phyloP scores from a whole-genome alignment of 139 green algal species.

The Closterium sp. region DNA sequence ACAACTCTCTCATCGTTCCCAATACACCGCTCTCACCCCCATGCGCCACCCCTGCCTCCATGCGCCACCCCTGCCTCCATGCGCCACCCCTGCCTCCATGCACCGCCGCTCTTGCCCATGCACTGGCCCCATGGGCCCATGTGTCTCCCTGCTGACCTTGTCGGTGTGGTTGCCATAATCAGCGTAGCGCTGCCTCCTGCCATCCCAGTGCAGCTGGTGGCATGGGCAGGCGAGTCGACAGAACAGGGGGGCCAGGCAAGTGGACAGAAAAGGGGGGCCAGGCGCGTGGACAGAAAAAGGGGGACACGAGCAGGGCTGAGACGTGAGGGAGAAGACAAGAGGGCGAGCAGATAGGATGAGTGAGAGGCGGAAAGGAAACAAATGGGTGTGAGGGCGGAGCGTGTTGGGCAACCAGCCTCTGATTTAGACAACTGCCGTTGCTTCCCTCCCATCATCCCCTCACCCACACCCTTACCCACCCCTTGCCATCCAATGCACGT shows the following conservation, averaged over 20 bases:
- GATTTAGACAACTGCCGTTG: not conserved
- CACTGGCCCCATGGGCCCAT: too few species aligned
- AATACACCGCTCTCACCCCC: too few species aligned
- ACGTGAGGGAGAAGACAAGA: not conserved
- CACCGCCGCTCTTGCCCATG: too few species aligned
- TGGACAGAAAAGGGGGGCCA: too few species aligned
- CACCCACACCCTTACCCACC: not conserved
- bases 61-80: too few species aligned
- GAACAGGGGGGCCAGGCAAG: too few species aligned
- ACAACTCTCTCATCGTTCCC: too few species aligned
- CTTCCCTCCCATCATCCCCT: not conserved
- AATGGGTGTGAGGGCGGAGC: too few species aligned
- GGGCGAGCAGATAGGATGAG: not conserved
- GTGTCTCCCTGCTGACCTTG: slow-evolving; percentile 56
- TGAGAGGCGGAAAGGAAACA: not conserved
- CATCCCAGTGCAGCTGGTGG: slow-evolving; percentile 71
- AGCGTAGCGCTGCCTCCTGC: slow-evolving; percentile 56
- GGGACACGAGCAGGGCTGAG: not conserved
- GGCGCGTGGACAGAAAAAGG: too few species aligned
- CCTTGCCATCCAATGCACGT: too few species aligned
- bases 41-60: too few species aligned
- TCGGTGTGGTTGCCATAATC: slow-evolving; percentile 93
- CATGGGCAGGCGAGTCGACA: not conserved
- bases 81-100: too few species aligned
- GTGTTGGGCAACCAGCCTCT: not conserved